phyloP scores from a whole-genome alignment of 1,284 basidiomycete genomes.

The Schizopora paradoxa region DNA sequence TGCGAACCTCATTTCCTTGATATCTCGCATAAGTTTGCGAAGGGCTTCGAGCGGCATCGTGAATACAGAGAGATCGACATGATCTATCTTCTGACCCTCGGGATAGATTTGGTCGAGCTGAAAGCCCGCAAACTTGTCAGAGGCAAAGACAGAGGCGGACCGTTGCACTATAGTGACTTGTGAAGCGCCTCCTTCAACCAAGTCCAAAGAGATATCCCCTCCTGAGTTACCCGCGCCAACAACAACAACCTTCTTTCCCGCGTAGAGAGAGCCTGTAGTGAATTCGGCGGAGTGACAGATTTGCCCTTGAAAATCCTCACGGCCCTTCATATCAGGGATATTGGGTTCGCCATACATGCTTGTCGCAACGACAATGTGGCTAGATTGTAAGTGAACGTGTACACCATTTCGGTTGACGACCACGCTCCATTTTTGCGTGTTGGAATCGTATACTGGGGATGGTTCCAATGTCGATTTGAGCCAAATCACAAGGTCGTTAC shows the following conservation, averaged over 20 bases:
- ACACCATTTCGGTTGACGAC: conserved; percentile 26
- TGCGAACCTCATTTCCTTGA: conserved; percentile 25
- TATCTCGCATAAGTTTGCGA: conserved; percentile 30
- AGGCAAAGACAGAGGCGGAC: conserved; percentile 30
- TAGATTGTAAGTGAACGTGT: conserved; percentile 27
- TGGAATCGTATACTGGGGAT: conserved; percentile 24
- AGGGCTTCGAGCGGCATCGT: conserved; percentile 35
- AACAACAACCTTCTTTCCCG: conserved; percentile 33
- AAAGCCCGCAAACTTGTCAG: conserved; percentile 21
- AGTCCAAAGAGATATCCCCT: conserved; percentile 34
- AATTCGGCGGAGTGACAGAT: conserved; percentile 31
- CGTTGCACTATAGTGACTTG: conserved; percentile 36
- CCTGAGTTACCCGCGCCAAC: conserved; percentile 36
- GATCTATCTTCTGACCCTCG: conserved; percentile 34
- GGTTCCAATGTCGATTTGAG: conserved; percentile 14
- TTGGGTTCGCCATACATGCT: conserved; percentile 31
- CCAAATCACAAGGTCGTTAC: conserved; percentile 19
- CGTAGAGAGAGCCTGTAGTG: conserved; percentile 24
- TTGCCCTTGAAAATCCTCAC: conserved; percentile 28
- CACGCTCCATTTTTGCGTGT: conserved; percentile 30
- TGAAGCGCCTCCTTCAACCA: conserved; percentile 26
- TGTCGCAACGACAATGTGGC: conserved; percentile 34
- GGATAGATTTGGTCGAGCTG: conserved; percentile 30
- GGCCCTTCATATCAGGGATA: conserved; percentile 26
- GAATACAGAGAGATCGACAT: conserved; percentile 40